Conservation (phyloP, 1,284 basidiomycete species). For the Ganoderma sinense region DNA sequence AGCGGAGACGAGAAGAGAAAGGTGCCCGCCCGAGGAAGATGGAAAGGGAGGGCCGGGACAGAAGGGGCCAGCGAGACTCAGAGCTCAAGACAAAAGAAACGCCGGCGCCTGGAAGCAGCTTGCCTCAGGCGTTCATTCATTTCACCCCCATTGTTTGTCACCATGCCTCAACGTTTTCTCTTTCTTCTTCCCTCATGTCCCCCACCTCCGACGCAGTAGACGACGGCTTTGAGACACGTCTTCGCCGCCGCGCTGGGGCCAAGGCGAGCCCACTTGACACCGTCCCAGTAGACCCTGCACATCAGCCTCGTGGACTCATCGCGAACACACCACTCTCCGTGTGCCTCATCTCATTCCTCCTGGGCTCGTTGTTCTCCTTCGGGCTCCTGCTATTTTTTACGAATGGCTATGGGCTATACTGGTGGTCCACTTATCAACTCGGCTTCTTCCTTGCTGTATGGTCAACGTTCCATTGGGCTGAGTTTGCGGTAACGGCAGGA, state of each 20-base stretch:
- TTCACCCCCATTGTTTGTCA: slow-evolving; percentile 24
- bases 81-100: slow-evolving; percentile 1
- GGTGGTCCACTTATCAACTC: slow-evolving; percentile 81
- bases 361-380: slow-evolving; percentile 70
- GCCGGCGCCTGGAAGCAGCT: slow-evolving; percentile 14
- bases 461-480: slow-evolving; percentile 91
- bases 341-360: slow-evolving; percentile 76
- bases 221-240: slow-evolving; percentile 54
- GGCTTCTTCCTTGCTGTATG: slow-evolving; percentile 85
- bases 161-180: slow-evolving; percentile 14
- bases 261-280: slow-evolving; percentile 60
- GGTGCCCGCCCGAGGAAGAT: background rate
- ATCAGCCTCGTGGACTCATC: slow-evolving; percentile 63
- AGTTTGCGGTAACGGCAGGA: slow-evolving; percentile 94
- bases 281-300: slow-evolving; percentile 47
- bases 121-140: slow-evolving; percentile 17
- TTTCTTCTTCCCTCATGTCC: slow-evolving; percentile 21
- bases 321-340: slow-evolving; percentile 86
- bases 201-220: slow-evolving; percentile 16
- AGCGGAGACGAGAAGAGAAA: slow-evolving; percentile 8
- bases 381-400: slow-evolving; percentile 57
- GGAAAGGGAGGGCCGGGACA: background rate
- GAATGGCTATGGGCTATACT: slow-evolving; percentile 53
- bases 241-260: slow-evolving; percentile 49
- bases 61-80: background rate